phyloP scores from a whole-genome alignment of 306 rosid species.

The Malus domestica region DNA sequence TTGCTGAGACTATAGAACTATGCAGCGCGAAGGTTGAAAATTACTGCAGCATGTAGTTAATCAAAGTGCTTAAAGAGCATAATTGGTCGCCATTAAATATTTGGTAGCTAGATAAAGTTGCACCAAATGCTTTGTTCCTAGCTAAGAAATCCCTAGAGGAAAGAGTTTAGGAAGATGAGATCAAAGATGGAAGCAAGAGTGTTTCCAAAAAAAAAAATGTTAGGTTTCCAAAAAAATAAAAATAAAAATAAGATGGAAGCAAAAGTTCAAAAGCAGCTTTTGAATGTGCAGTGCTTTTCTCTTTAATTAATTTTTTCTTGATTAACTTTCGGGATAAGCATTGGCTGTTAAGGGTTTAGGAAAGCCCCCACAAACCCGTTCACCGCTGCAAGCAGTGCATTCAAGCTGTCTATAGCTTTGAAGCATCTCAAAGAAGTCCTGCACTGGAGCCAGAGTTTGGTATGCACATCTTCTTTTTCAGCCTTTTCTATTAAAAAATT shows the following conservation, averaged over 20 bases:
- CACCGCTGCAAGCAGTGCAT: constrained; percentile 34
- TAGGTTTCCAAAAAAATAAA: too few species aligned
- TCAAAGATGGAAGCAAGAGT: not conserved
- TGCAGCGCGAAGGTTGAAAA: not conserved
- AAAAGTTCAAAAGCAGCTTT: constrained; percentile 31
- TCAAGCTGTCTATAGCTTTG: constrained; percentile 66
- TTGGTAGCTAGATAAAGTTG: constrained; percentile 3
- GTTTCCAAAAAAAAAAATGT: too few species aligned
- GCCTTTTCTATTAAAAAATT: constrained; percentile 4
- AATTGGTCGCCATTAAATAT: constrained; percentile 1
- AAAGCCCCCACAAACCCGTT: constrained; percentile 18
- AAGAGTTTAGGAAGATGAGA: not conserved
- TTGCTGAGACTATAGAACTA: not conserved
- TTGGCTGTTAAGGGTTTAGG: constrained; percentile 25
- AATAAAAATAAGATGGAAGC: not conserved
- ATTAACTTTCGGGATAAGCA: constrained; percentile 22
- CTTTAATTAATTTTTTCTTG: not conserved
- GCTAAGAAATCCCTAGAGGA: not conserved
- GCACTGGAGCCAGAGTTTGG: constrained; percentile 5
- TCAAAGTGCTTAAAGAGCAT: not conserved
- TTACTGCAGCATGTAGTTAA: too few species aligned
- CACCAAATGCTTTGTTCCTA: not conserved
- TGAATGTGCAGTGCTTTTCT: not conserved
- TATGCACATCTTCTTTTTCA: not conserved
- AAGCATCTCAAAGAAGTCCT: constrained; percentile 27